phyloP scores from a whole-genome alignment of 2,329 filamentous ascomycete species.

The Chaetothyriales sp. region DNA sequence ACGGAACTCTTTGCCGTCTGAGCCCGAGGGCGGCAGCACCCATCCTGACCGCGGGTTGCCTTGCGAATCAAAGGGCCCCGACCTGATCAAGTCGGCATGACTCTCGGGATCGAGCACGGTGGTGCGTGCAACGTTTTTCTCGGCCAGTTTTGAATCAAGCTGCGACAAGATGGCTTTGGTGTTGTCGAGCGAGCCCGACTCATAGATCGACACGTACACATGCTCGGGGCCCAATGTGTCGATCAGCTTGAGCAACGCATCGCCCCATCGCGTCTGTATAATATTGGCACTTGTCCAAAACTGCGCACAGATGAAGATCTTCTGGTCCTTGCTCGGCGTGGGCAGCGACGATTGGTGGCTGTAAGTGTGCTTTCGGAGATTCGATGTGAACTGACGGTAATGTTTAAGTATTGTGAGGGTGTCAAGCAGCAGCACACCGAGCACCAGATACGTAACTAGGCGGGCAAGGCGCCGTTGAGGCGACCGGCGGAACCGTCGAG shows the following conservation, averaged over 20 bases:
- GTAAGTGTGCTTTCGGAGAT: constrained; percentile 11
- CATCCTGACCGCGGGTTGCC: constrained; percentile 38
- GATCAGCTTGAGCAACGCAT: constrained; percentile 51
- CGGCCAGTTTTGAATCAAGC: constrained; percentile 32
- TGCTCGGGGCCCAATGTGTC: constrained; percentile 51
- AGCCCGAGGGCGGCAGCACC: constrained; percentile 31
- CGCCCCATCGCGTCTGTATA: constrained; percentile 50
- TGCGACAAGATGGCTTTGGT: constrained; percentile 48
- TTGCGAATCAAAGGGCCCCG: constrained; percentile 29
- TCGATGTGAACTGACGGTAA: constrained; percentile 14
- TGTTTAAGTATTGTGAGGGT: constrained; percentile 14
- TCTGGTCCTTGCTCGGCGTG: constrained; percentile 12
- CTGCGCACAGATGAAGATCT: constrained; percentile 54
- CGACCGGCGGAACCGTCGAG: constrained; percentile 7
- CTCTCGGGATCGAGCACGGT: constrained; percentile 47
- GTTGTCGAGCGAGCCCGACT: constrained; percentile 57
- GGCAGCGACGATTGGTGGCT: constrained; percentile 12
- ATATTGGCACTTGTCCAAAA: constrained; percentile 54
- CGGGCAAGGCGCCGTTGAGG: constrained; percentile 7
- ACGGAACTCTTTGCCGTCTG: constrained; percentile 42
- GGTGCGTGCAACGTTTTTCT: constrained; percentile 36
- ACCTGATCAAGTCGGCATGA: constrained; percentile 43
- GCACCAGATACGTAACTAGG: constrained; percentile 4
- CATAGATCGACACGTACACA: constrained; percentile 53
- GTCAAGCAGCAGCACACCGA: constrained; percentile 12